A percentile compares a stretch with the other conserved stretches of the same genome.
These are phyloP conservation scores for Fusarium graminum DNA, from an alignment of 2,329 filamentous ascomycete species.

Conservation along the genomic window DNA sequence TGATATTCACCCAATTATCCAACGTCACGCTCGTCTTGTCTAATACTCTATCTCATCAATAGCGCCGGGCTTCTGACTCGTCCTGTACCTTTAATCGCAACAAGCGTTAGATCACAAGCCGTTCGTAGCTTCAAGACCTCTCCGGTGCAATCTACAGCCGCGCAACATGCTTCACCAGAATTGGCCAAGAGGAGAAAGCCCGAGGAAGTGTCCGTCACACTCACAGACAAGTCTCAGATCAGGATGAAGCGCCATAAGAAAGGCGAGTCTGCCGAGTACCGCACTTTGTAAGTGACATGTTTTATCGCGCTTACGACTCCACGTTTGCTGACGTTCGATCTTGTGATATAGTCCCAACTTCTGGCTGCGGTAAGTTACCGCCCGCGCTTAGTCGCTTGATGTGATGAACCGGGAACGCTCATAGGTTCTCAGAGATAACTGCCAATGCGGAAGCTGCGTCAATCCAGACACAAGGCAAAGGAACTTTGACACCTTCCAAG, in stretches of 20 bases:
- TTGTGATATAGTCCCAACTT: constrained; percentile 45
- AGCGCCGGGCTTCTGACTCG: constrained; percentile 38
- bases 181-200: neutral
- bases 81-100: constrained; percentile 14
- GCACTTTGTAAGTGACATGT: constrained; percentile 40
- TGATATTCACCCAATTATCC: neutral
- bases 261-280: constrained; percentile 6
- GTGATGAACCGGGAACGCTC: constrained; percentile 17
- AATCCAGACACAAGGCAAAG: constrained; percentile 59
- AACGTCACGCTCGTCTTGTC: neutral
- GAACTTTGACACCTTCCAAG: constrained; percentile 58
- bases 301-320: constrained; percentile 14
- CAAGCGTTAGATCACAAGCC: constrained; percentile 12
- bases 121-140: constrained; percentile 11
- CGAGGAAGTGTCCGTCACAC: neutral
- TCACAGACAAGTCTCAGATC: neutral
- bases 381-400: constrained; percentile 15
- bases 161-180: neutral
- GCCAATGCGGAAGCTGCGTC: constrained; percentile 58
- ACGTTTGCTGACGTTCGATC: constrained; percentile 23
- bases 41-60: constrained; percentile 22
- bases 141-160: neutral
- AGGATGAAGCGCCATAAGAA: neutral
- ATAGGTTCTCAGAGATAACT: constrained; percentile 56
- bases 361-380: constrained; percentile 49